Base-by-base conservation (phyloP, 2,329 filamentous ascomycete genomes). In the Hypocreales sp. region DNA sequence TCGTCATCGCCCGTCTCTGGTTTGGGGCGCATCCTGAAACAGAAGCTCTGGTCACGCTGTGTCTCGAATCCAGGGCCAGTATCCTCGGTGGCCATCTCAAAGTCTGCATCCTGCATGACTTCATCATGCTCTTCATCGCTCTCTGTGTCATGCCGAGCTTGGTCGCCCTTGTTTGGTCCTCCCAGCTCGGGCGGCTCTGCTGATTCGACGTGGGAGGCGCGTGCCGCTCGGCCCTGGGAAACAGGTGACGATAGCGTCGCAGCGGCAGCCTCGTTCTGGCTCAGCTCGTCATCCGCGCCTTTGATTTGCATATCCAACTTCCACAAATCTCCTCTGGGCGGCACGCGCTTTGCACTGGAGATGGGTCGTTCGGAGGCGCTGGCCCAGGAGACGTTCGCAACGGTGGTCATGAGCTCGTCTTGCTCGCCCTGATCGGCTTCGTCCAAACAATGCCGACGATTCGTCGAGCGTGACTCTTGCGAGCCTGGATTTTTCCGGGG, bases 21-120 rank as follows among this genome's bases (percentile, higher is more conserved):
- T 9, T 17, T 6, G 5, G 11, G 21, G 5, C 32, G 39, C 22
- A 40, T 40, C 14, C 41, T 49, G 32, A 47, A 53, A 12, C 37
- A 35, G 26, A 53, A 52, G 29, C 46, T 54, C 9, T 40, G 36
- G 22, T 53, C 49, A 32, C 43, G 37, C 23, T 55, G 47, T 8
- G 41, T 51, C 27, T 42, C 24, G 2, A 37, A 20, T 6, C 11
- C 15, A 8, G 17, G 15, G 13, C 2, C 10, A 2, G n/a, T 15
- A 6, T 31, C 17, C 8, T 21, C 20, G 8, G 29, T 31, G 22
- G 23, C 16, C 8, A 5, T 21, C 22, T 23, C 11, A 4, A 10
- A 3, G 10, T 15, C 13, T n/a, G 8, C 16, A 16, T 32, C 14
- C 12, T n/a, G 20, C 22, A 20, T 12, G 5, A 8, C 17, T 13